Percentiles rank a stretch among this genome's conserved stretches.
Evolutionary conservation across 495 filamentous ascomycete genomes (phyloP).

Genomic region (Talaromyces liani): DNA sequence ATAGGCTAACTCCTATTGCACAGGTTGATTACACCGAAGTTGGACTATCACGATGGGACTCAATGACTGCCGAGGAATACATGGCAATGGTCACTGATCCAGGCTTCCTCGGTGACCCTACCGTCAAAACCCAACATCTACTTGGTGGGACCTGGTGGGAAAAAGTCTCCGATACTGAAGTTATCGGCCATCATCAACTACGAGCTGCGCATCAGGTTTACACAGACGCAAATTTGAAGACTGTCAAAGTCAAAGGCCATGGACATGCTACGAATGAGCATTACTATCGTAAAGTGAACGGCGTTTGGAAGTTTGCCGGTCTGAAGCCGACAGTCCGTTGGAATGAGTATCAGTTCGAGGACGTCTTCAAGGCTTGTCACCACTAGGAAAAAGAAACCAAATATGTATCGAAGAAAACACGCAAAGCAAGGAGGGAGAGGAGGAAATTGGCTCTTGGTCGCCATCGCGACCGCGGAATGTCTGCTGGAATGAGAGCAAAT

Average conservation of each 20-base stretch:
- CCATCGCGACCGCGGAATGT: neutral
- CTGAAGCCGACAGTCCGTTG: slow-evolving; percentile 63
- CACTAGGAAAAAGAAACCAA: neutral
- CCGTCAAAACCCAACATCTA: slow-evolving; percentile 70
- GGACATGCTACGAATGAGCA: slow-evolving; percentile 64
- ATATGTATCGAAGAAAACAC: neutral
- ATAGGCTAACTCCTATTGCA: neutral
- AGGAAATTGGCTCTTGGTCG: neutral
- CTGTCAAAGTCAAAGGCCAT: slow-evolving; percentile 41
- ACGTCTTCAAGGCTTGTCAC: slow-evolving; percentile 25
- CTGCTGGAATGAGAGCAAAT: neutral
- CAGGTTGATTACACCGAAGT: slow-evolving; percentile 68
- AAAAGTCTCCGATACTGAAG: slow-evolving; percentile 57
- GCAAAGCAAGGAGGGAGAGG: neutral
- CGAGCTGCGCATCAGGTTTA: slow-evolving; percentile 60
- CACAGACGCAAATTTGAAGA: slow-evolving; percentile 16
- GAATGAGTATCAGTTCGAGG: slow-evolving; percentile 62
- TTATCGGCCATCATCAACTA: slow-evolving; percentile 69
- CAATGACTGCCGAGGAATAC: slow-evolving; percentile 66
- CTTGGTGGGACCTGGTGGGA: slow-evolving; percentile 68
- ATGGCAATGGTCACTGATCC: slow-evolving; percentile 60
- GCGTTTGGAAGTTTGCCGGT: slow-evolving; percentile 78
- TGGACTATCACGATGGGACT: slow-evolving; percentile 62
- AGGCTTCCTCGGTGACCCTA: slow-evolving; percentile 60
- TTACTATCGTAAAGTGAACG: slow-evolving; percentile 67